Percentiles rank a stretch among this genome's conserved stretches.
Evolutionary conservation across 768 basidiomycete species (phyloP).

Genomic region (Exidia glandulosa): DNA sequence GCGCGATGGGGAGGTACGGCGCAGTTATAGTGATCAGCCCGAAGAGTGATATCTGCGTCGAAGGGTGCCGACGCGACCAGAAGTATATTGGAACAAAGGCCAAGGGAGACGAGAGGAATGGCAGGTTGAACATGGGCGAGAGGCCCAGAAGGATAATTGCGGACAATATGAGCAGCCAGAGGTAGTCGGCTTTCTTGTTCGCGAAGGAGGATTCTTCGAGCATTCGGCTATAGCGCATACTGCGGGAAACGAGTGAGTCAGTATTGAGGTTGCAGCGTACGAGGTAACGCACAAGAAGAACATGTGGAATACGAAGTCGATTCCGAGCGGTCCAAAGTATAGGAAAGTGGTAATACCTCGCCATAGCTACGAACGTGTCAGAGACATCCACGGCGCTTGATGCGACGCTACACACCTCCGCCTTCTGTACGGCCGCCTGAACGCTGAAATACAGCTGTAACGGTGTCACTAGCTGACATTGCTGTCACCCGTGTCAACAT

Average conservation of each 20-base stretch:
- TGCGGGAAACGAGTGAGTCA: conserved; percentile 20
- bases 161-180: conserved; percentile 84
- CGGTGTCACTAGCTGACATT: conserved; percentile 86
- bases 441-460: conserved; percentile 89
- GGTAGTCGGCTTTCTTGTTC: conserved; percentile 84
- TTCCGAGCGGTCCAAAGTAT: conserved; percentile 86
- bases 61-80: conserved; percentile 91
- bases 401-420: conserved; percentile 42
- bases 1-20: conserved; percentile 86
- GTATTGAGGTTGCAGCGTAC: neutral
- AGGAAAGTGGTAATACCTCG: conserved; percentile 84
- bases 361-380: conserved; percentile 52
- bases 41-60: conserved; percentile 89
- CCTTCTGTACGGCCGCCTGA: conserved; percentile 71
- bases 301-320: conserved; percentile 93
- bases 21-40: conserved; percentile 91
- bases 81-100: conserved; percentile 95
- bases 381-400: conserved; percentile 8
- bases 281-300: conserved; percentile 89
- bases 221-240: conserved; percentile 96
- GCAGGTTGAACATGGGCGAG: conserved; percentile 82
- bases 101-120: conserved; percentile 85
- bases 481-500: conserved; percentile 33
- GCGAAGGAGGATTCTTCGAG: conserved; percentile 94
- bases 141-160: conserved; percentile 76